Conservation (phyloP, 768 basidiomycete genomes). For the Mycena belliarum region DNA sequence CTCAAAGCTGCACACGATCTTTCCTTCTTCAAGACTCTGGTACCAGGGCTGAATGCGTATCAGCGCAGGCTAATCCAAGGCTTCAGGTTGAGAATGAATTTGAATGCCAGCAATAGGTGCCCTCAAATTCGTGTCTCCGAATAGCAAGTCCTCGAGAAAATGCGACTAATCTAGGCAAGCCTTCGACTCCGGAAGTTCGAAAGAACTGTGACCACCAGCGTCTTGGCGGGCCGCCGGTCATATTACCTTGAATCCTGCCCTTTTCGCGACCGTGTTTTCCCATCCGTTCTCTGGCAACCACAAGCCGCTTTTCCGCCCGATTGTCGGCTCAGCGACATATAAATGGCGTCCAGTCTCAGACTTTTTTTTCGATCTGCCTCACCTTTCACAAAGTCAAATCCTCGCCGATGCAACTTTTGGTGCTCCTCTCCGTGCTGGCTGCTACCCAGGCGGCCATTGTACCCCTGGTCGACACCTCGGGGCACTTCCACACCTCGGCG, state of each 20-base stretch:
- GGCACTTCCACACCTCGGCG: conserved; percentile 8
- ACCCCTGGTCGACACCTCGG: conserved; percentile 8
- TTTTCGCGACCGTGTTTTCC: neutral
- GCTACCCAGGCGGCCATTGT: conserved; percentile 12
- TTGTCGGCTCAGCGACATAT: neutral
- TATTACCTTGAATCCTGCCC: neutral
- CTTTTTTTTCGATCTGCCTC: neutral
- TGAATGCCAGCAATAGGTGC: too few relatives aligned
- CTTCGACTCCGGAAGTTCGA: too few relatives aligned
- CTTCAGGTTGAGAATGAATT: too few relatives aligned
- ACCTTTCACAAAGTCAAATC: neutral
- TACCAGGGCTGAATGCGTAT: too few relatives aligned
- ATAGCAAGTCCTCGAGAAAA: neutral
- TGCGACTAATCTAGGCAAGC: too few relatives aligned
- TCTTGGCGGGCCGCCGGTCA: neutral
- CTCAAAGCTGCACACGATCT: too few relatives aligned
- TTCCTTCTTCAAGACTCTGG: too few relatives aligned
- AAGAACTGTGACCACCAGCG: too few relatives aligned
- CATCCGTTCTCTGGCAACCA: neutral
- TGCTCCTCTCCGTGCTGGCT: conserved; percentile 7
- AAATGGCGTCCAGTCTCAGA: neutral
- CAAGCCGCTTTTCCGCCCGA: neutral
- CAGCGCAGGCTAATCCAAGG: too few relatives aligned
- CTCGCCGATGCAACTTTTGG: neutral
- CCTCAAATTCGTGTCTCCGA: too few relatives aligned